Percentiles rank a stretch among this genome's conserved stretches.
Conservation (phyloP, 2,329 filamentous ascomycete genomes). For the Xylariaceae sp. region DNA sequence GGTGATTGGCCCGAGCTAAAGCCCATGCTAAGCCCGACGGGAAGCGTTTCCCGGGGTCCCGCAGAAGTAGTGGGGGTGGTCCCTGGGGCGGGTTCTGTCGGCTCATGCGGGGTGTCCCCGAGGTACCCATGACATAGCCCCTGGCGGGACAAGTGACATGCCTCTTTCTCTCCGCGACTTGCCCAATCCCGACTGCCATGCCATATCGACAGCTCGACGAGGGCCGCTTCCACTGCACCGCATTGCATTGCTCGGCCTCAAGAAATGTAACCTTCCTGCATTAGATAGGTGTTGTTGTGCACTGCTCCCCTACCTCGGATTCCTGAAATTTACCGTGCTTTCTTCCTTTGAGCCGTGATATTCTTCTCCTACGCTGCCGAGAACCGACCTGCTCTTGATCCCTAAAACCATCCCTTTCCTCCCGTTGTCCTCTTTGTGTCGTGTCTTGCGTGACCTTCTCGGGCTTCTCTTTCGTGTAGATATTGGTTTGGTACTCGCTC, state of each 20-base stretch:
- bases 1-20: constrained; percentile 18
- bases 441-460: neutral
- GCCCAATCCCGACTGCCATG: too few species aligned
- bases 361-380: neutral
- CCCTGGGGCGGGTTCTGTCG: constrained; percentile 28
- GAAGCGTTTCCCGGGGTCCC: neutral
- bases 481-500: neutral
- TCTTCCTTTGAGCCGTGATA: too few species aligned
- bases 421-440: neutral
- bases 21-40: neutral
- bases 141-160: constrained; percentile 12
- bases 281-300: neutral
- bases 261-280: neutral
- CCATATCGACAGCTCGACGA: neutral
- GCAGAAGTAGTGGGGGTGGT: neutral
- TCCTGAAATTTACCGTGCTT: neutral
- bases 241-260: neutral
- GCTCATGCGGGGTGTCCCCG: constrained; percentile 30
- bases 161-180: neutral
- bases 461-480: neutral
- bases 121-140: constrained; percentile 6
- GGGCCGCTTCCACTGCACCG: neutral
- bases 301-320: neutral
- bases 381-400: neutral
- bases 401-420: neutral